Conservation (phyloP, 2,329 filamentous ascomycete species). For the Calonectria montana region DNA sequence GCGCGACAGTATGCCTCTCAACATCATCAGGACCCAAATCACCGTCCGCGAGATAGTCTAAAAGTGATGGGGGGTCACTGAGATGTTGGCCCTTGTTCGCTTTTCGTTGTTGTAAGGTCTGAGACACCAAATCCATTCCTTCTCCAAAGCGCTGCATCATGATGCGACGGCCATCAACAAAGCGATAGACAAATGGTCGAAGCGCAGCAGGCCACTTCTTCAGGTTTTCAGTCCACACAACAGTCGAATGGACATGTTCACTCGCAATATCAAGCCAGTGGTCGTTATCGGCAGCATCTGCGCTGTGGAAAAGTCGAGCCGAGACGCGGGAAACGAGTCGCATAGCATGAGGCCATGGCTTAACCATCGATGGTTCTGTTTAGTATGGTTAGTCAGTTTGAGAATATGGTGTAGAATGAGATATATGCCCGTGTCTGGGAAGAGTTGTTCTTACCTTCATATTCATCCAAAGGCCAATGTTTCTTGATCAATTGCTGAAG, state of each 20-base stretch:
- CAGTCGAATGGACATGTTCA: constrained; percentile 13
- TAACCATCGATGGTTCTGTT: not conserved
- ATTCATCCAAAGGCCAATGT: constrained; percentile 11
- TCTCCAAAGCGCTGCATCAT: constrained; percentile 14
- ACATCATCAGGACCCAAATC: constrained; percentile 1
- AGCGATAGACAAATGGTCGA: constrained; percentile 18
- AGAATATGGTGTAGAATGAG: not conserved
- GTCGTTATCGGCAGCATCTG: constrained; percentile 12
- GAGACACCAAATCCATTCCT: constrained; percentile 6
- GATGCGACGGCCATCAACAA: constrained; percentile 4
- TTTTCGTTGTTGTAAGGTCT: constrained; percentile 1
- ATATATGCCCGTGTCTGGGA: not conserved
- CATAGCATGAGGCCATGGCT: constrained; percentile 9
- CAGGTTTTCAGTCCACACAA: constrained; percentile 16
- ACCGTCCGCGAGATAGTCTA: constrained; percentile 17
- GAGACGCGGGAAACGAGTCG: constrained; percentile 11
- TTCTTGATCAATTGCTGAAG: constrained; percentile 10
- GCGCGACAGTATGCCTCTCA: constrained; percentile 12
- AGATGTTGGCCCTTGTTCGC: constrained; percentile 3
- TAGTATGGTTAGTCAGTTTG: not conserved
- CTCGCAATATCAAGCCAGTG: constrained; percentile 19
- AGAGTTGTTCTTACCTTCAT: not conserved
- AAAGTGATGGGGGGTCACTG: constrained; percentile 4
- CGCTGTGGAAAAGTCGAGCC: constrained; percentile 17
- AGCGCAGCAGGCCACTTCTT: constrained; percentile 13